Base-by-base conservation (phyloP, 225 moss, liverwort and hornwort genomes). In the Lunularia cruciata region DNA sequence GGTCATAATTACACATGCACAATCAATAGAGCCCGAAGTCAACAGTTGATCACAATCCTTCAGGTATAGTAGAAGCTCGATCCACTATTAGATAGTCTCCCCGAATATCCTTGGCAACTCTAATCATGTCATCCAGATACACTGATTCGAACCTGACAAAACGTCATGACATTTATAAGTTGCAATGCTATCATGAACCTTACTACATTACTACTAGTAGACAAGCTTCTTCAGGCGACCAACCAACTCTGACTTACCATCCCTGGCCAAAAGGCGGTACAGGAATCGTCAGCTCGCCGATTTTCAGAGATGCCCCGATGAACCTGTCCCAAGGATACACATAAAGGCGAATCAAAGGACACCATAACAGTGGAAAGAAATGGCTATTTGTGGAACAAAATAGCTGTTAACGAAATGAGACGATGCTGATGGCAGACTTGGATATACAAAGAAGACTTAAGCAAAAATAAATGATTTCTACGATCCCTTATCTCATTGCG, bases 191-290 rank as follows among this genome's bases (percentile, higher is more conserved):
- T n/a, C n/a, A n/a, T n/a, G n/a, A n/a, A n/a, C n/a, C n/a, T n/a
- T n/a, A n/a, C n/a, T n/a, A n/a, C n/a, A n/a, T n/a, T 20, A 20
- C 9, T 42, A 3, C 38, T 10, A 23, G 36, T 40, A 5, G 20
- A 20, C 0, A 23, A 13, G 42, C 20, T 35, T 61, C 36, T 2
- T 61, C 36, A 35, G 18, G 38, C 61, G 4, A 61, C 14, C 20
- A 40, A 5, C 22, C 14, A 14, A 9, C 39, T 40, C 11, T 2
- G 0, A 76, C 84, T 81, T 66, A 91, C 95, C 95, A 95, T 77
- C 95, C 95, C 72, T 88, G 75, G 28, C 95, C 95, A 67, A 84
- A 87, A 19, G 95, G 95, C 0, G 95, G 95, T 72, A 95, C 64
- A 26, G 77, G 85, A 47, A 92, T 73, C 61, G 73, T 88, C 76